Evolutionary conservation across 1,284 basidiomycete genomes (phyloP).

Genomic region (Papiliotrema laurentii): DNA sequence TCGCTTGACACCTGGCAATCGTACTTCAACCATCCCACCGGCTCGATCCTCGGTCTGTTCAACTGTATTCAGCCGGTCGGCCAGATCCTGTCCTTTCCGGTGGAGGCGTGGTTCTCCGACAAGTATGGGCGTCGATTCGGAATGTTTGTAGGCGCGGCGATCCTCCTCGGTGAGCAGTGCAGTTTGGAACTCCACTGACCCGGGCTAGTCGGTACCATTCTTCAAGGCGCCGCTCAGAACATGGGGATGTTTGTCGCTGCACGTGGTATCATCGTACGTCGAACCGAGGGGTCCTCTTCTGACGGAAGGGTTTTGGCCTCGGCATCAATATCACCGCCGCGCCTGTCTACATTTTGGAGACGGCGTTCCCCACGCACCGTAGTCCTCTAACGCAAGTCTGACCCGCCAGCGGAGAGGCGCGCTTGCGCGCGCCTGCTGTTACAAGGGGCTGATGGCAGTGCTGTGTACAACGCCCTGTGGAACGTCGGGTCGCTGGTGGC

Average conservation of each 20-base stretch:
- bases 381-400: constrained; percentile 55
- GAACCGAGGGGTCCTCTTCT: not conserved
- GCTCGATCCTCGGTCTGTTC: constrained; percentile 18
- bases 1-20: not conserved
- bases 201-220: constrained; percentile 48
- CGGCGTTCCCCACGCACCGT: constrained; percentile 69
- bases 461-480: constrained; percentile 75
- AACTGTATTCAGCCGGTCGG: constrained; percentile 20
- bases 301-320: constrained; percentile 62
- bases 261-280: constrained; percentile 7
- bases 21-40: constrained; percentile 11
- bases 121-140: constrained; percentile 31
- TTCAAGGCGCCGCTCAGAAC: constrained; percentile 56
- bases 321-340: constrained; percentile 49
- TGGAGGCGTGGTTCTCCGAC: constrained; percentile 30
- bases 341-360: constrained; percentile 68
- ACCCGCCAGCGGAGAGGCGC: not conserved
- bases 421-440: not conserved
- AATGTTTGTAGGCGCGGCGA: constrained; percentile 30
- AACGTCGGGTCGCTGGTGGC: constrained; percentile 55
- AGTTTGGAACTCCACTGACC: not conserved
- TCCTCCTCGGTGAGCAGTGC: constrained; percentile 45
- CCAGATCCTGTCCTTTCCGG: constrained; percentile 12
- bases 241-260: constrained; percentile 60
- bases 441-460: constrained; percentile 25